Percentiles rank a stretch among this genome's conserved stretches.
These are phyloP conservation scores for Cladorrhinum sp. DNA, from an alignment of 2,329 filamentous ascomycete species.

Conservation along the genomic window DNA sequence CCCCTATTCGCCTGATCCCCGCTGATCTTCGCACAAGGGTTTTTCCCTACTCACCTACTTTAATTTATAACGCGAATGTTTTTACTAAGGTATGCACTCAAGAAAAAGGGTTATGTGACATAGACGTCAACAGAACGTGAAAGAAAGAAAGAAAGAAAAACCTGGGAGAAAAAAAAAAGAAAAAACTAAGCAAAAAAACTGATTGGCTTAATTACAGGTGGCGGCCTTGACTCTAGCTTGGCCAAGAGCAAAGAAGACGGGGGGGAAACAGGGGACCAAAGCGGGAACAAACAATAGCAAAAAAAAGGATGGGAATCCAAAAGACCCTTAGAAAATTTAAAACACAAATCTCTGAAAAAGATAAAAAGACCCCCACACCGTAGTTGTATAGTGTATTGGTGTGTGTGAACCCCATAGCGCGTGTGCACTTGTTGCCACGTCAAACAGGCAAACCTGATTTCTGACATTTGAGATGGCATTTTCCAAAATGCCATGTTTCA, in stretches of 20 bases:
- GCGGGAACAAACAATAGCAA: background rate
- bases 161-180: background rate
- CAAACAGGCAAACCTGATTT: background rate
- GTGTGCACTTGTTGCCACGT: no score
- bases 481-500: slow-evolving; percentile 24
- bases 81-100: no score
- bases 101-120: background rate
- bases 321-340: background rate
- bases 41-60: no score
- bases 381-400: no score
- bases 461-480: slow-evolving; percentile 14
- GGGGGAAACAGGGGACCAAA: background rate
- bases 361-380: background rate
- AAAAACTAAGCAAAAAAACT: background rate
- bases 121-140: background rate
- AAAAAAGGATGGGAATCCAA: background rate
- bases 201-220: no score
- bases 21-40: no score
- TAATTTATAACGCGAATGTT: no score
- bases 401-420: no score
- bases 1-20: no score
- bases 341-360: background rate
- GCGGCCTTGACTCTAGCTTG: no score
- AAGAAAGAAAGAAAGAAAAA: background rate
- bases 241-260: no score